Base-by-base conservation (phyloP, 2,329 filamentous ascomycete species). In the Pseudogymnoascus sp. region DNA sequence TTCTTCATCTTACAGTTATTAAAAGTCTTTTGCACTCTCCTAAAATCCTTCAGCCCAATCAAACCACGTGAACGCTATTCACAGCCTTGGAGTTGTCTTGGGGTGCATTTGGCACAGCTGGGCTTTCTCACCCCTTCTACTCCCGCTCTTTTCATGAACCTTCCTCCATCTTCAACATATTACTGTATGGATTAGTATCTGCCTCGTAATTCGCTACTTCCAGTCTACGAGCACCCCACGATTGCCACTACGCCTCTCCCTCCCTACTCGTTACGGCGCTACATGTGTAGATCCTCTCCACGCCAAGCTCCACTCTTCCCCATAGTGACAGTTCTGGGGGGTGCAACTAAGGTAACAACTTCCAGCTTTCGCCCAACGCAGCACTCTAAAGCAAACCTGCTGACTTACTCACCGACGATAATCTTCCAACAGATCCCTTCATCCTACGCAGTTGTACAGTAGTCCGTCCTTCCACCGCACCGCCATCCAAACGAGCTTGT, bases 151-250 rank as follows among this genome's bases (percentile, higher is more conserved):
- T 31, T 54, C 25, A 31, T 54, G 48, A 54, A 31, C 6, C 48
- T 54, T 31, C 48, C 48, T 19, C n/a, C 48, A 31, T 31, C 48
- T 54, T 54, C 25, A 54, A 31, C 1, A 31, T 31, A 54, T 31
- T 54, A 54, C 48, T 54, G 48, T 54, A 54, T 54, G 48, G 48
- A 54, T 54, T 54, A 54, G 48, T 54, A 54, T 31, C 48, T 54
- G 48, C 25, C 25, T 54, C 8, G 14, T 54, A 31, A 54, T 54
- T 54, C 48, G 48, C 48, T 54, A 19, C 48, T 54, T 54, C 4
- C 23, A 19, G 7, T 31, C 25, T 31, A 16, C 23, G 14, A 19
- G 1, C n/a, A 54, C 48, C 25, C 48, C 48, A 54, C 48, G 48
- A 16, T 54, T 54, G 25, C 48, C 48, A 54, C 48, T 31, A 31